Conservation (phyloP, 371 early-diverging fungal species). For the Blyttiomyces sp. region DNA sequence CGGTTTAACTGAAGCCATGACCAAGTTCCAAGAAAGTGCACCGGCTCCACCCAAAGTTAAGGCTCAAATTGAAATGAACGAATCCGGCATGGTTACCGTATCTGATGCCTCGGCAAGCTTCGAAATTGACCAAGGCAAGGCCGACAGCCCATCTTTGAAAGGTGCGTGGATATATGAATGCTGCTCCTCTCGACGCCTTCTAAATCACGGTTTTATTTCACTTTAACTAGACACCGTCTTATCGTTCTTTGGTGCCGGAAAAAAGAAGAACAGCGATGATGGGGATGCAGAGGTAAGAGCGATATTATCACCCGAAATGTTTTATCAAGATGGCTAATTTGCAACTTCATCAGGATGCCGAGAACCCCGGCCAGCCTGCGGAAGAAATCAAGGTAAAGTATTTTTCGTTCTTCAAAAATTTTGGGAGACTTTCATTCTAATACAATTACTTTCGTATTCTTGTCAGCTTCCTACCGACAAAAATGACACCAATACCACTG, state of each 20-base stretch:
- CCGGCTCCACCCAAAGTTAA: slow-evolving; percentile 76
- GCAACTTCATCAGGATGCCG: slow-evolving; percentile 1
- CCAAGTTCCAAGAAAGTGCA: slow-evolving; percentile 56
- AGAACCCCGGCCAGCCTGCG: slow-evolving; percentile 3
- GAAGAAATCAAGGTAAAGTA: slow-evolving; percentile 42
- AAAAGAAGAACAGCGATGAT: slow-evolving; percentile 26
- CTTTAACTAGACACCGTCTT: slow-evolving; percentile 35
- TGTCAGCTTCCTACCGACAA: too few relatives aligned
- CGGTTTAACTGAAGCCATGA: slow-evolving; percentile 69
- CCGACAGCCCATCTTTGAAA: slow-evolving; percentile 22
- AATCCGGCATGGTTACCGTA: slow-evolving; percentile 51
- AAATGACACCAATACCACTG: slow-evolving; percentile 1
- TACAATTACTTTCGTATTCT: too few relatives aligned
- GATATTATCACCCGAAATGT: neutral
- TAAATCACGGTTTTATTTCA: too few relatives aligned
- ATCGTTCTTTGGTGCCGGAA: slow-evolving; percentile 72
- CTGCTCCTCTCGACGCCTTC: neutral
- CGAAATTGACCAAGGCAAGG: slow-evolving; percentile 49
- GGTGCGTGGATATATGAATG: too few relatives aligned
- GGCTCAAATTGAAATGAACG: slow-evolving; percentile 66
- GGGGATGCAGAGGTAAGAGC: neutral
- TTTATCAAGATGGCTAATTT: too few relatives aligned
- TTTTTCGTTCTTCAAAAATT: too few relatives aligned
- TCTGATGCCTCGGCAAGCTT: slow-evolving; percentile 35
- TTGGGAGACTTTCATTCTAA: too few relatives aligned